Evolutionary conservation across 2,329 filamentous ascomycete species (phyloP).

Genomic region (Volutella citrinella): DNA sequence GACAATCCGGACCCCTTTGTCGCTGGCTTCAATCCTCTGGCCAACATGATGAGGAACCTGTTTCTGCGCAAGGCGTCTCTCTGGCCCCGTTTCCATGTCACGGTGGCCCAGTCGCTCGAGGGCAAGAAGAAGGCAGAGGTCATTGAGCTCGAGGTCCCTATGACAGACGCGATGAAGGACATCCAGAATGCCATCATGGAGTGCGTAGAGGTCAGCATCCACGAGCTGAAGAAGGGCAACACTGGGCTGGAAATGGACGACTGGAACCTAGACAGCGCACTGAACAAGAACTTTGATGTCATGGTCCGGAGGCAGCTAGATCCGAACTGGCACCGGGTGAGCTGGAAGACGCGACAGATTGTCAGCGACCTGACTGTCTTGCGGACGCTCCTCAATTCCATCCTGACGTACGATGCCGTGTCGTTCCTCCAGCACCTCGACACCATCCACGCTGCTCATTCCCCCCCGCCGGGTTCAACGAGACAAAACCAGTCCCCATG

Average conservation of each 20-base stretch:
- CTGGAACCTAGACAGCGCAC: constrained; percentile 90
- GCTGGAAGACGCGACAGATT: constrained; percentile 92
- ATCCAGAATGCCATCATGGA: constrained; percentile 95
- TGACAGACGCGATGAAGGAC: constrained; percentile 90
- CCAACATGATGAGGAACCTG: constrained; percentile 84
- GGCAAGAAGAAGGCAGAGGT: constrained; percentile 93
- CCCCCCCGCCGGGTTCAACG: constrained; percentile 82
- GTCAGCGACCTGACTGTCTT: constrained; percentile 85
- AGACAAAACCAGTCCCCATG: constrained; percentile 89
- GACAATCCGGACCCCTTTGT: constrained; percentile 91
- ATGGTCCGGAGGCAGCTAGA: constrained; percentile 87
- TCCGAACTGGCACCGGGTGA: constrained; percentile 95
- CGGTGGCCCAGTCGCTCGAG: constrained; percentile 85
- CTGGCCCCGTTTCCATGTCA: constrained; percentile 91
- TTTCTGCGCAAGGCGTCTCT: constrained; percentile 86
- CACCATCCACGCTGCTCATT: constrained; percentile 87
- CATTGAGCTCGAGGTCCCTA: constrained; percentile 91
- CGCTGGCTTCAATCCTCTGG: constrained; percentile 80
- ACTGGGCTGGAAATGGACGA: constrained; percentile 91
- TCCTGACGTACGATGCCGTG: constrained; percentile 85
- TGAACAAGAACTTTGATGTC: constrained; percentile 89
- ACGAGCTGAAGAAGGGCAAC: constrained; percentile 89
- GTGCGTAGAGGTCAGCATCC: constrained; percentile 92
- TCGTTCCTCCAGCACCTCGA: constrained; percentile 92
- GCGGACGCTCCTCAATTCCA: constrained; percentile 73